Evolutionary conservation across 106 monocot species (phyloP), one percentile per base, ranked within the genome.

Genomic region (Allium fistulosum): DNA sequence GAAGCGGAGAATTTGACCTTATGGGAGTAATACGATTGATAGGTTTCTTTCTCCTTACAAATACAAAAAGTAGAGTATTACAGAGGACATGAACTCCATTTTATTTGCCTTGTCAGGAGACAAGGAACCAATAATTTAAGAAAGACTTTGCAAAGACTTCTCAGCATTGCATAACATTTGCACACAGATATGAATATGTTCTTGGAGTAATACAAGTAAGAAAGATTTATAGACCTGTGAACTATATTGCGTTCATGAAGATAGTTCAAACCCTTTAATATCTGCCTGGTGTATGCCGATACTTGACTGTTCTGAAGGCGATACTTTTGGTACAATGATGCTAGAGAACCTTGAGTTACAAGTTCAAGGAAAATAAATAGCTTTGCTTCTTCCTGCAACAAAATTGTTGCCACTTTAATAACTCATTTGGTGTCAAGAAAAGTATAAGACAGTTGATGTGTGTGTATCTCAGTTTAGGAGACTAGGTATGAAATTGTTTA

Each of bases 311-410:
- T 88, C 53, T 69, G 83, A 64, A 95, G 70, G 60, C 73, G 69
- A 74, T 95, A 95, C 52, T 81, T 91, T 62, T 83, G 83, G 73
- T 95, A 95, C 13, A 88, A 69, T 68, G 82, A 83, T 26, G 85
- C 83, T 66, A 91, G 83, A 55, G 95, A 95, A 65, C 95, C 95
- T 88, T 95, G 88, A 15, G 91, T 91, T 18, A 91, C 85, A 76
- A 95, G 91, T 70, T 95, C 95, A 69, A 91, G 57, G 69, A 91
- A 91, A 72, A 95, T 95, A 63, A 77, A 88, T 12, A 95, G 75
- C 69, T 95, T 91, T 47, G 80, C 71, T 60, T 88, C 84, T 69
- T 81, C 91, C 91, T 95, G 83, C 69, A 80, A 67, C 51, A 63
- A 48, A 70, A 17, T 14, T 49, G 10, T 13, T 52, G 37, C 37